Evolutionary conservation across 148 eudicot species (phyloP), one percentile per base, ranked within the genome.

Genomic region (Rheum nobile): DNA sequence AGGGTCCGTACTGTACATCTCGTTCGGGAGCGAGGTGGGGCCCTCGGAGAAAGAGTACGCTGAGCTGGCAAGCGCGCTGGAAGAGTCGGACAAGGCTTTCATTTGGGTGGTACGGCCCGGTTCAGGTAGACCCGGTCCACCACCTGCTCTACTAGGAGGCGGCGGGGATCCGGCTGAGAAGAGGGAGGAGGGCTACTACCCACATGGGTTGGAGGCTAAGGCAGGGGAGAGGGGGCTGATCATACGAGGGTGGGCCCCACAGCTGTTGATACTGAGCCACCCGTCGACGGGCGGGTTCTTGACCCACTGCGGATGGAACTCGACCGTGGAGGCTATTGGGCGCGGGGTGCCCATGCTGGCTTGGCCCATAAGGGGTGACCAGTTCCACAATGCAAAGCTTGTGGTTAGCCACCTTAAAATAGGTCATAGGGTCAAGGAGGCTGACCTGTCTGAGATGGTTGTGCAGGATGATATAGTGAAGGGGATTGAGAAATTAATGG

Each of bases 321-420:
- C 93, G 19, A 89, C 88, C 0, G 75, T 77, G 31, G 91, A 89
- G 74, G 86, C 89, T 0, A 75, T 89, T 2, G 89, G 85, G 13
- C 77, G 77, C 0, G 85, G 89, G 29, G 81, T 87, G 8, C 94
- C 94, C 0, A 7, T 89, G 29, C 39, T 89, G 81, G 85, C 88
- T 21, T 89, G 94, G 91, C 94, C 94, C 0, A 84, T 89, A 4
- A 85, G 94, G 74, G 94, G 94, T 31, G 94, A 89, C 67, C 91
- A 89, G 54, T 81, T 76, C 57, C 39, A 61, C 34, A 77, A 89
- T 81, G 89, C 94, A 31, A 85, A 87, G 72, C 59, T 87, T 80
- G 79, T 87, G 38, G 90, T 80, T 47, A 17, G 74, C 38, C 81
- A 85, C 76, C 85, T 87, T 1, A 82, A 75, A 73, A 71, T 85